These are phyloP conservation scores for Macrotyloma uniflorum DNA, from an alignment of 306 rosid species.

Conservation along the genomic window DNA sequence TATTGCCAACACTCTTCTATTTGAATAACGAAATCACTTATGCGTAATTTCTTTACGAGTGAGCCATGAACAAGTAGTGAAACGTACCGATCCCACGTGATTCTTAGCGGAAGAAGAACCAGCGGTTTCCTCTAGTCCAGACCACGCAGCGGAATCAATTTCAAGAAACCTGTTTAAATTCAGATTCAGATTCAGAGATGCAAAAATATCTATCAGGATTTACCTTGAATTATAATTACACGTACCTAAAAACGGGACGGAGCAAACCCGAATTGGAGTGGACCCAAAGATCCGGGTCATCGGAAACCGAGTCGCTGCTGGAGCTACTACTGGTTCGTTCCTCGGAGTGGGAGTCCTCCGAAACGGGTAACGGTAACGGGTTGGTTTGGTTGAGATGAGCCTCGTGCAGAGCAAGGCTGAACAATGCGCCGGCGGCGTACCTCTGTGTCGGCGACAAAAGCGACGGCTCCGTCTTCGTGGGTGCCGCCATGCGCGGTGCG, in stretches of 20 bases:
- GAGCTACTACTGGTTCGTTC: slow-evolving; percentile 56
- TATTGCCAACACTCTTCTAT: too few species aligned
- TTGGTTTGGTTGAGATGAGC: slow-evolving; percentile 68
- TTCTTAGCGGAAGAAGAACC: slow-evolving; percentile 61
- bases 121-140: slow-evolving; percentile 86
- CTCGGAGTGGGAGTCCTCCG: slow-evolving; percentile 12
- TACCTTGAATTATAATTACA: not conserved
- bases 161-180: slow-evolving; percentile 60
- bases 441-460: slow-evolving; percentile 67
- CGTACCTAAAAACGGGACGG: slow-evolving; percentile 72
- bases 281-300: slow-evolving; percentile 78
- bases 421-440: slow-evolving; percentile 77
- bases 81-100: slow-evolving; percentile 86
- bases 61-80: not conserved
- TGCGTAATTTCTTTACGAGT: not conserved
- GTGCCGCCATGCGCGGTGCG: slow-evolving; percentile 35
- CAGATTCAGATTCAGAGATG: not conserved
- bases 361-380: slow-evolving; percentile 40
- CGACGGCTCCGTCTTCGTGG: slow-evolving; percentile 42
- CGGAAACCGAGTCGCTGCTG: slow-evolving; percentile 68
- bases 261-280: slow-evolving; percentile 62
- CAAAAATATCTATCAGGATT: not conserved
- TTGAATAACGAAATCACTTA: not conserved
- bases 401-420: slow-evolving; percentile 72
- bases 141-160: slow-evolving; percentile 79